Evolutionary conservation across 2,329 filamentous ascomycete genomes (phyloP).

Genomic region (Scytalidium lignicola): DNA sequence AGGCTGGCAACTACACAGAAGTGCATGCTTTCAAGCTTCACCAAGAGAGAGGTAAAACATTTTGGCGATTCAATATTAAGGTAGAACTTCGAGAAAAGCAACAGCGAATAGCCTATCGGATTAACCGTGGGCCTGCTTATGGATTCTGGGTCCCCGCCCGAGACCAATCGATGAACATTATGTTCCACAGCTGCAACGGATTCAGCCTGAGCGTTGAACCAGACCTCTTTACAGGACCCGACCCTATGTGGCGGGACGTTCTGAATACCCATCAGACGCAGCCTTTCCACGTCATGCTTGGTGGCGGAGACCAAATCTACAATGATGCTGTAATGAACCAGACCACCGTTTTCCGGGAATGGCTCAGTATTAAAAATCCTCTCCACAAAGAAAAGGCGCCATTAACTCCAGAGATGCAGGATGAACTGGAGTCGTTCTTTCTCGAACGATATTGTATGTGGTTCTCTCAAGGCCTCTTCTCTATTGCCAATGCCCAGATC

Average conservation of each 20-base stretch:
- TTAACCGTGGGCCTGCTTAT: slow-evolving; percentile 83
- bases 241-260: slow-evolving; percentile 95
- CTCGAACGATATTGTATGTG: slow-evolving; percentile 84
- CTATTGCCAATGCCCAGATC: slow-evolving; percentile 89
- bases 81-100: slow-evolving; percentile 76
- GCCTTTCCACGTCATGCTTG: slow-evolving; percentile 97
- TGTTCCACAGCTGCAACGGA: slow-evolving; percentile 98
- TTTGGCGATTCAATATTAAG: slow-evolving; percentile 96
- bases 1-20: slow-evolving; percentile 74
- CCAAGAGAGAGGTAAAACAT: slow-evolving; percentile 80
- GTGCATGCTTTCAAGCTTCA: slow-evolving; percentile 79
- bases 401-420: slow-evolving; percentile 77
- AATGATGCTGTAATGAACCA: slow-evolving; percentile 80
- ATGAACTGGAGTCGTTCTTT: slow-evolving; percentile 85
- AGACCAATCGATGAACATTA: slow-evolving; percentile 90
- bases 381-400: slow-evolving; percentile 72
- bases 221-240: slow-evolving; percentile 80
- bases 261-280: slow-evolving; percentile 85
- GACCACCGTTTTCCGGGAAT: slow-evolving; percentile 72
- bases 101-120: slow-evolving; percentile 87
- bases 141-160: slow-evolving; percentile 92
- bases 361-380: slow-evolving; percentile 76
- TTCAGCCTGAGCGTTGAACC: slow-evolving; percentile 79
- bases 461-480: slow-evolving; percentile 94
- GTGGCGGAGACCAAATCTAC: slow-evolving; percentile 95